Conservation (phyloP, 768 basidiomycete genomes). For the Guyanaporus albipodus region DNA sequence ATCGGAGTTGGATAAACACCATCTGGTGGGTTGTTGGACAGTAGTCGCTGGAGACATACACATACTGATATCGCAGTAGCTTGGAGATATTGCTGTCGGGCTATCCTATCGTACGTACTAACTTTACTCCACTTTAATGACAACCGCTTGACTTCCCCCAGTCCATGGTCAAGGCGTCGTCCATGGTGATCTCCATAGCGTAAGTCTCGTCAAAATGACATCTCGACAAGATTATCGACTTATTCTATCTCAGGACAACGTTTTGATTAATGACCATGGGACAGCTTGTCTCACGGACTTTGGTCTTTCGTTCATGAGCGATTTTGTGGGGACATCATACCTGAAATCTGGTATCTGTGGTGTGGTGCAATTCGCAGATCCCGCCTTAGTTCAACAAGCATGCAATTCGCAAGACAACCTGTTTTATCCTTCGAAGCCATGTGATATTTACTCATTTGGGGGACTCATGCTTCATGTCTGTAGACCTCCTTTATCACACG, state of each 20-base stretch:
- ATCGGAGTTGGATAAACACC: not conserved
- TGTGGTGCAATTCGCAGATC: slow-evolving; percentile 45
- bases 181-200: slow-evolving; percentile 38
- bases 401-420: not conserved
- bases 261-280: slow-evolving; percentile 38
- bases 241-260: slow-evolving; percentile 30
- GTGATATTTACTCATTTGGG: slow-evolving; percentile 30
- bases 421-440: slow-evolving; percentile 14
- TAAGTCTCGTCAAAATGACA: slow-evolving; percentile 6
- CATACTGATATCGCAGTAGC: slow-evolving; percentile 6
- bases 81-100: slow-evolving; percentile 21
- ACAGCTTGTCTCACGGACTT: slow-evolving; percentile 48
- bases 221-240: not conserved
- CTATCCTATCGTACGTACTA: slow-evolving; percentile 20
- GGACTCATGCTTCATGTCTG: slow-evolving; percentile 35
- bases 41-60: not conserved
- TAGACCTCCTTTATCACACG: not conserved
- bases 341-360: slow-evolving; percentile 35
- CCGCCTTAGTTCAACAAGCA: slow-evolving; percentile 21
- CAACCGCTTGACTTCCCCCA: not conserved
- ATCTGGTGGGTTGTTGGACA: slow-evolving; percentile 11
- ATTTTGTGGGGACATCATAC: slow-evolving; percentile 28
- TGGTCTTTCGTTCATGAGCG: slow-evolving; percentile 33
- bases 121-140: not conserved
- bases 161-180: slow-evolving; percentile 24